Base-by-base conservation (phyloP, 345 rosid genomes). In the Angophora floribunda region DNA sequence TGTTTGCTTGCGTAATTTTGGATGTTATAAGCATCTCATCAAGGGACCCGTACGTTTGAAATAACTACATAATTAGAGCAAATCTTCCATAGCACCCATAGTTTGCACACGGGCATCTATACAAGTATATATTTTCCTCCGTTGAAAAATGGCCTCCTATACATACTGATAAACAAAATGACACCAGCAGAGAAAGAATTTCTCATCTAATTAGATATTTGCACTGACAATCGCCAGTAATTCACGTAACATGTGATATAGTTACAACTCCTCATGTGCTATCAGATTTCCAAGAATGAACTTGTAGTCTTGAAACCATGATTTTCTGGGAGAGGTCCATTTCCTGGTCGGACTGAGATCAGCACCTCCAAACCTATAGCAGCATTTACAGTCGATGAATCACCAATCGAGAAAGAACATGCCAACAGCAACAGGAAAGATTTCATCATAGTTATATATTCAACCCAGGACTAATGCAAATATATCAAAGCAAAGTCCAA, bases 301-400 rank as follows among this genome's bases (percentile, higher is more conserved):
- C 90, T 93, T 86, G 94, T 80, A 6, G 95, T 96, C 91, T 92
- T 91, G 96, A 96, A 96, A 79, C 93, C 95, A 5, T 94, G 96
- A 89, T 93, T 95, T 89, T 93, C 95, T 0, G 94, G 96, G 75
- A 94, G 89, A 24, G 96, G 90, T 79, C 92, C 93, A 65, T 95
- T 96, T 88, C 97, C 98, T 47, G 97, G 96, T 57, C 97, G 95
- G 89, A 95, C 75, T 11, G 95, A 94, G 91, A 95, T 90, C 85
- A 91, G 85, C 89, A 91, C 96, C 92, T 95, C 94, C 92, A 94
- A 87, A 87, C 97, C 98, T 94, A 44, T 41, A 85, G 65, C 80
- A 85, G 86, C 9, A 87, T 13, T 13, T 65, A 88, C 0, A 75
- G 84, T 75, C 12, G 84, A 75, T 75, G 84, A 36, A 75, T 13